A percentile compares a stretch with the other conserved stretches of the same genome.
Conservation (phyloP, 2,329 filamentous ascomycete genomes). For the Tolypocladium pustulatum region DNA sequence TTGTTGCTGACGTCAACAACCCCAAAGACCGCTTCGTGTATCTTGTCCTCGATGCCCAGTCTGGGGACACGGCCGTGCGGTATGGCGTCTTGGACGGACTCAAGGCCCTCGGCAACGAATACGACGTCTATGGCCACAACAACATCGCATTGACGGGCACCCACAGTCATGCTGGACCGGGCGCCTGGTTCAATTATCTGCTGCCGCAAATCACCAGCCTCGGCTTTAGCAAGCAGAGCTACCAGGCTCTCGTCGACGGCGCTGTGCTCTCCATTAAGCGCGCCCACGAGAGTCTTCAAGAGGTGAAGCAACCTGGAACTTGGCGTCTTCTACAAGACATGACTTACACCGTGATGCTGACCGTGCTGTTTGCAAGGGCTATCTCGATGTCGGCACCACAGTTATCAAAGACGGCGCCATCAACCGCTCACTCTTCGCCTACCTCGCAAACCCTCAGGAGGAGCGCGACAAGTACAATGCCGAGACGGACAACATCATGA, state of each 20-base stretch:
- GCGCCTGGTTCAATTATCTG: constrained; percentile 90
- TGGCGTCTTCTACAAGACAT: not conserved
- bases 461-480: constrained; percentile 60
- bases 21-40: constrained; percentile 72
- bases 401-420: constrained; percentile 69
- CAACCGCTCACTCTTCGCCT: constrained; percentile 81
- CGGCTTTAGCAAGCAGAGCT: constrained; percentile 80
- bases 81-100: constrained; percentile 78
- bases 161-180: constrained; percentile 85
- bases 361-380: constrained; percentile 33
- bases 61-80: constrained; percentile 79
- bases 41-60: constrained; percentile 75
- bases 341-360: not conserved
- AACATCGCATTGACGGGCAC: constrained; percentile 89
- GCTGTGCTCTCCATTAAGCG: constrained; percentile 70
- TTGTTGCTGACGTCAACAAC: constrained; percentile 59
- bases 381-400: constrained; percentile 58
- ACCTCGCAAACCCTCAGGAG: constrained; percentile 70
- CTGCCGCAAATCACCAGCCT: constrained; percentile 82
- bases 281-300: constrained; percentile 51
- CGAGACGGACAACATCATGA: constrained; percentile 50
- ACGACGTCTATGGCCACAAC: constrained; percentile 62
- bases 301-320: constrained; percentile 16
- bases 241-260: constrained; percentile 80
- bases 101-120: constrained; percentile 56